Conservation (phyloP, 805 yeast species). For the Blastobotrys mokoenaii region DNA sequence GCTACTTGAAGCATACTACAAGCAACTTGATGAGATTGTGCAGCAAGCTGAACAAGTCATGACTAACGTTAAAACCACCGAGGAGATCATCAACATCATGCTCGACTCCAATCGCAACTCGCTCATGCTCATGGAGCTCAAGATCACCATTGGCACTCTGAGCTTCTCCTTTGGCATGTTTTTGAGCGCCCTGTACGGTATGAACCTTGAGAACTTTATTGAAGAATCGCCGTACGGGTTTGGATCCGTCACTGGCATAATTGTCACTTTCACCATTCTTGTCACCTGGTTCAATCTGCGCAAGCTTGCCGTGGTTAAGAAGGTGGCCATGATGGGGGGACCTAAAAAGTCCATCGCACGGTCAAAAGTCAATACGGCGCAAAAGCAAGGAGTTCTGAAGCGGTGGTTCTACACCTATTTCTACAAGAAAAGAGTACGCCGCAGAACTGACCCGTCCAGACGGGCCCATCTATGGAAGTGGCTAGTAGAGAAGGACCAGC, state of each 20-base stretch:
- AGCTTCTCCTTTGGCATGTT: constrained; percentile 82
- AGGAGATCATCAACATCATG: constrained; percentile 86
- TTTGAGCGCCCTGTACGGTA: constrained; percentile 86
- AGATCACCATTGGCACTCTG: constrained; percentile 72
- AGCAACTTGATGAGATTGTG: constrained; percentile 87
- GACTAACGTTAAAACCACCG: constrained; percentile 81
- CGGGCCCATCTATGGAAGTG: constrained; percentile 16
- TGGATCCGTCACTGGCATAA: constrained; percentile 45
- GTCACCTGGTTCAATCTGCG: constrained; percentile 49
- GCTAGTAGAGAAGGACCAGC: constrained; percentile 14
- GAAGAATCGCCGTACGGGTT: constrained; percentile 77
- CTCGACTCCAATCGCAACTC: constrained; percentile 87
- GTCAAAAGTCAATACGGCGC: neutral
- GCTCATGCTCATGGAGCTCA: constrained; percentile 76
- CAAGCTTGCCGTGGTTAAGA: constrained; percentile 55
- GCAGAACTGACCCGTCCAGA: neutral
- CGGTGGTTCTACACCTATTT: neutral
- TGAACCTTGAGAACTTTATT: constrained; percentile 88
- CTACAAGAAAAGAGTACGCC: too few species aligned
- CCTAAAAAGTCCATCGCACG: neutral
- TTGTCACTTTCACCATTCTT: constrained; percentile 35
- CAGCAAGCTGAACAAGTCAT: constrained; percentile 81
- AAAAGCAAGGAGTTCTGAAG: neutral
- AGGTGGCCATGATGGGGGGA: constrained; percentile 54
- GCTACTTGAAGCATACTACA: constrained; percentile 80